phyloP scores from a whole-genome alignment of 371 early-diverging fungal genomes.

The Aphelidium insulamus region DNA sequence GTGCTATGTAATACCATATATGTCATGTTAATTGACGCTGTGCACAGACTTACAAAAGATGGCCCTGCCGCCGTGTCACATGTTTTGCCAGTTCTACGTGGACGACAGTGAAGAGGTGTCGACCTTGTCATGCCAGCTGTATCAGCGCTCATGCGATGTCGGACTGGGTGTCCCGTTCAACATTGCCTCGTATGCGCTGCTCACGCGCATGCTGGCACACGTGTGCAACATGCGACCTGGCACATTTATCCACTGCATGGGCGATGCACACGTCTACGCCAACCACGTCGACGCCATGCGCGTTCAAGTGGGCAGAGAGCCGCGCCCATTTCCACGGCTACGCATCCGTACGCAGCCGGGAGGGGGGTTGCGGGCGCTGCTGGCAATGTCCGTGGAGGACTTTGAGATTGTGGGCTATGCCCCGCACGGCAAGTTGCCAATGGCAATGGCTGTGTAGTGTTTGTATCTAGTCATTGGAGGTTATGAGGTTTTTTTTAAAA shows the following conservation, averaged over 20 bases:
- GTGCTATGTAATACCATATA: too few species aligned
- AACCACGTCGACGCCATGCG: constrained; percentile 83
- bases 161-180: constrained; percentile 99
- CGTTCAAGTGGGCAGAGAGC: constrained; percentile 58
- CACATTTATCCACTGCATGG: constrained; percentile 85
- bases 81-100: constrained; percentile 84
- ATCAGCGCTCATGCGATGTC: constrained; percentile 97
- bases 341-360: constrained; percentile 16
- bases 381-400: constrained; percentile 63
- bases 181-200: constrained; percentile 92
- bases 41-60: constrained; percentile 43
- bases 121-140: constrained; percentile 75
- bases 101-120: constrained; percentile 22
- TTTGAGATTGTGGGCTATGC: constrained; percentile 67
- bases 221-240: constrained; percentile 71
- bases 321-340: constrained; percentile 71
- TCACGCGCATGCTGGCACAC: constrained; percentile 86
- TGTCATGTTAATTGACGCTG: too few species aligned
- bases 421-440: constrained; percentile 75
- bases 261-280: constrained; percentile 91
- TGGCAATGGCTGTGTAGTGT: constrained; percentile 94
- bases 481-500: too few species aligned
- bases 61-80: constrained; percentile 93
- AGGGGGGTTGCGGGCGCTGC: constrained; percentile 47
- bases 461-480: too few species aligned